Base-by-base conservation (phyloP, 106 monocot species). In the Phalaenopsis equestris region DNA sequence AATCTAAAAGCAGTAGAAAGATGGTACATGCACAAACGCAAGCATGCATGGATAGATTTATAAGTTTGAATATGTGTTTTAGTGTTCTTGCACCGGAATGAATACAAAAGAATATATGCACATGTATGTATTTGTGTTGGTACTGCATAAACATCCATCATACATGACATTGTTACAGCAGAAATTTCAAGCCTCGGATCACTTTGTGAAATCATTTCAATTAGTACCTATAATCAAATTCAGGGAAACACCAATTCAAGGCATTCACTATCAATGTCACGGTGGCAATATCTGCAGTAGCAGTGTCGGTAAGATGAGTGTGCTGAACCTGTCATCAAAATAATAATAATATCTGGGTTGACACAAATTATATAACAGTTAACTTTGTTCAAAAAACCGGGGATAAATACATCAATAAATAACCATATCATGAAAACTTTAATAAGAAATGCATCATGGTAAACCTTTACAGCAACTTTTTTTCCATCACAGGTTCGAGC, bases 381-480 rank as follows among this genome's bases (percentile, higher is more conserved):
- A 39, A 39, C 36, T 70, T 39, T 38, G 2, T 41, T 86, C 64
- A 21, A 81, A 81, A 42, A 73, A 38, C 14, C 12, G 12, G 21
- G n/a, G 24, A 65, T 65, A 65, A 65, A 65, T 38, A 70, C 38
- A 70, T 70, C 15, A 12, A 70, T 39, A 70, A 38, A 70, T 39
- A 70, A 70, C 9, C 70, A 70, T 70, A 36, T 70, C 38, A 70
- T 70, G 70, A 39, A 70, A 70, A 3, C 36, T 38, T 38, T 70
- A 9, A 70, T 70, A 70, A 70, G 10, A 70, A 70, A 10, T 70
- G 70, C 70, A 37, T 70, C 38, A 15, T 70, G 38, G n/a, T 4
- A 72, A 82, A 97, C 96, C 96, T 97, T 97, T 14, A 97, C 94
- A 65, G 96, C 96, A 72, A 97, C 96, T 78, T 87, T 90, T 81